A percentile compares a stretch with the other conserved stretches of the same genome.
These are phyloP conservation scores for Candida multigemmis DNA, from an alignment of 805 yeast species.

Conservation along the genomic window DNA sequence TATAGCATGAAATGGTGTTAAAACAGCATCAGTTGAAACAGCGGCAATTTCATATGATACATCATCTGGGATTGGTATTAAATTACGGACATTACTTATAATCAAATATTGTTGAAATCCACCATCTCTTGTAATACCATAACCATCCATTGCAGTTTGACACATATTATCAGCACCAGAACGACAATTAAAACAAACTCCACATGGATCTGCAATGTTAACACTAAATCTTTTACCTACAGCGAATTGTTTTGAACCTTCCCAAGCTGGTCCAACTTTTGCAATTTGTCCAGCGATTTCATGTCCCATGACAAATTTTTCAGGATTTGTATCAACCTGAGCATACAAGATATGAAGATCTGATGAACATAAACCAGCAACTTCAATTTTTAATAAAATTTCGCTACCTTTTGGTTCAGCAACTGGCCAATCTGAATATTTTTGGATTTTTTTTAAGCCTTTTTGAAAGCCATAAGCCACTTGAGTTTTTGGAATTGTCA, in stretches of 20 bases:
- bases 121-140: slow-evolving; percentile 29
- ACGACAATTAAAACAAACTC: slow-evolving; percentile 24
- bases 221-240: slow-evolving; percentile 22
- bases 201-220: slow-evolving; percentile 22
- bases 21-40: slow-evolving; percentile 31
- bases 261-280: slow-evolving; percentile 17
- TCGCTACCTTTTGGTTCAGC: slow-evolving; percentile 17
- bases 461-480: slow-evolving; percentile 22
- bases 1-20: slow-evolving; percentile 35
- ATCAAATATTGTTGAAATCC: slow-evolving; percentile 33
- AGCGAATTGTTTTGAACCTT: slow-evolving; percentile 11
- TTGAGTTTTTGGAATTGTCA: slow-evolving; percentile 19
- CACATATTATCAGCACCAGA: slow-evolving; percentile 25
- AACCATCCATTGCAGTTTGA: slow-evolving; percentile 12
- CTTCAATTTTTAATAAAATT: slow-evolving; percentile 30
- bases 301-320: slow-evolving; percentile 34
- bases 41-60: slow-evolving; percentile 32
- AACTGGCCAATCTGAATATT: slow-evolving; percentile 20
- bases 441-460: slow-evolving; percentile 14
- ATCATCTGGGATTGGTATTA: slow-evolving; percentile 30
- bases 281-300: slow-evolving; percentile 32
- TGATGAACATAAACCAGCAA: slow-evolving; percentile 35
- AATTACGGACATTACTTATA: slow-evolving; percentile 21
- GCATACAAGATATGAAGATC: slow-evolving; percentile 29
- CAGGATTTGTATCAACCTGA: slow-evolving; percentile 12